These are phyloP conservation scores for Delitschia confertaspora DNA, from an alignment of 495 filamentous ascomycete species.

Conservation along the genomic window DNA sequence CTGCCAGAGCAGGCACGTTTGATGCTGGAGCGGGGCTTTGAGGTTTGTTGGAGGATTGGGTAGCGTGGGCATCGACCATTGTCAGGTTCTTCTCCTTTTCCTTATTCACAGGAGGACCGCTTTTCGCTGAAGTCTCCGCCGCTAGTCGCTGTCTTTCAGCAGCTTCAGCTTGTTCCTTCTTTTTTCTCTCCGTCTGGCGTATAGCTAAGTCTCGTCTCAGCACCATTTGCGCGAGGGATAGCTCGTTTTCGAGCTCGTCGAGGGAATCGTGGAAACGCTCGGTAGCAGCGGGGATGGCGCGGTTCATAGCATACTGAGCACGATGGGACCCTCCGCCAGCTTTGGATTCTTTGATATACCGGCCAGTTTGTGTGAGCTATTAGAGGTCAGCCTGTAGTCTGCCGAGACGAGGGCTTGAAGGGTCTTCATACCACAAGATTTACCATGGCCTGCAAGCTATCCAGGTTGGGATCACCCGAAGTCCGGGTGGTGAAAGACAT, in stretches of 20 bases:
- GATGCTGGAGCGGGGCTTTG: too few relatives aligned
- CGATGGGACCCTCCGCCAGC: conserved; percentile 1
- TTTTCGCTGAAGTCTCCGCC: conserved; percentile 20
- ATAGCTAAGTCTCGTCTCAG: conserved; percentile 30
- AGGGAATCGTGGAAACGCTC: conserved; percentile 29
- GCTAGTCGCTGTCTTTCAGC: conserved; percentile 23
- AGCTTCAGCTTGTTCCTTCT: conserved; percentile 25
- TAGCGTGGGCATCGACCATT: background rate
- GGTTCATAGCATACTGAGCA: conserved; percentile 6
- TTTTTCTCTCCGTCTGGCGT: conserved; percentile 18
- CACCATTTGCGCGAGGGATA: conserved; percentile 23
- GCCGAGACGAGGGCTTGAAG: background rate
- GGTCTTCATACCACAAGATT: conserved; percentile 22
- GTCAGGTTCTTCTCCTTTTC: background rate
- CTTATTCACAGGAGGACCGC: background rate
- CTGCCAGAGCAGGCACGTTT: background rate
- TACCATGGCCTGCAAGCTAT: conserved; percentile 27
- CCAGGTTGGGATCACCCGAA: too few relatives aligned
- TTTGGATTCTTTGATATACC: conserved; percentile 16
- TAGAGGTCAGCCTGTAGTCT: conserved; percentile 4
- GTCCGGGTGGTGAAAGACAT: background rate
- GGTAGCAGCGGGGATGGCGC: conserved; percentile 13
- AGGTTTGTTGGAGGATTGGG: background rate
- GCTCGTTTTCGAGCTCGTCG: conserved; percentile 29
- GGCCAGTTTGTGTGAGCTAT: conserved; percentile 22